A percentile compares a stretch with the other conserved stretches of the same genome.
Evolutionary conservation across 805 yeast genomes (phyloP).

Genomic region (Zygosaccharomyces rouxii): DNA sequence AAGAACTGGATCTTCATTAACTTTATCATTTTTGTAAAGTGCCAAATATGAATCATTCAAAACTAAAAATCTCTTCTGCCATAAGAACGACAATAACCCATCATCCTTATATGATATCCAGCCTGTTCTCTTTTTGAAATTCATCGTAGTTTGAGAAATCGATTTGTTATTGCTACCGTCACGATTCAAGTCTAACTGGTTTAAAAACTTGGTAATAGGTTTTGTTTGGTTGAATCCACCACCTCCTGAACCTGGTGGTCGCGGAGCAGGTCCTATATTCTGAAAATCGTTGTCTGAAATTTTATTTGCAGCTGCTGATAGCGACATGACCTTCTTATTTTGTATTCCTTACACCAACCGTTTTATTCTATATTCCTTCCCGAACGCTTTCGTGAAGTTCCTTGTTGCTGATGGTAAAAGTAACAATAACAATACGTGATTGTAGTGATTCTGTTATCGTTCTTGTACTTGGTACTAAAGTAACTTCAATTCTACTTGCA

Average conservation of each 20-base stretch:
- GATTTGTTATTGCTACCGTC: constrained; percentile 24
- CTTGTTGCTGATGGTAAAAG: background rate
- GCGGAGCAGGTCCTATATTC: constrained; percentile 54
- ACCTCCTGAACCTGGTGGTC: constrained; percentile 39
- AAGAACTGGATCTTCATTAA: constrained; percentile 42
- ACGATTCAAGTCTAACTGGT: constrained; percentile 36
- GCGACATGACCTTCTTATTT: constrained; percentile 33
- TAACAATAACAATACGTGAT: background rate
- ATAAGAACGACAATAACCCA: constrained; percentile 80
- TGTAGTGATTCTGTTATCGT: background rate
- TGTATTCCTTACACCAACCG: background rate
- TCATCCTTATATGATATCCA: constrained; percentile 94
- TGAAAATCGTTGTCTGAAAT: constrained; percentile 46
- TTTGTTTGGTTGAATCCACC: constrained; percentile 36
- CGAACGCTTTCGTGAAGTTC: background rate
- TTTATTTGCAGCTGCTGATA: constrained; percentile 43
- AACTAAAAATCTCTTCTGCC: constrained; percentile 86
- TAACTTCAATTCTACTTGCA: background rate
- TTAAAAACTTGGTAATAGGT: constrained; percentile 35
- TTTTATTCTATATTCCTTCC: background rate
- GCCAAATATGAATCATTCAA: constrained; percentile 70
- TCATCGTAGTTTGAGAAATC: constrained; percentile 13
- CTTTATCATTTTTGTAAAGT: constrained; percentile 63
- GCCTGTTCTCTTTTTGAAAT: constrained; percentile 42
- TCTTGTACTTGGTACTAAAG: background rate